phyloP scores from a whole-genome alignment of 495 filamentous ascomycete genomes.

The Penicillium coffeae region DNA sequence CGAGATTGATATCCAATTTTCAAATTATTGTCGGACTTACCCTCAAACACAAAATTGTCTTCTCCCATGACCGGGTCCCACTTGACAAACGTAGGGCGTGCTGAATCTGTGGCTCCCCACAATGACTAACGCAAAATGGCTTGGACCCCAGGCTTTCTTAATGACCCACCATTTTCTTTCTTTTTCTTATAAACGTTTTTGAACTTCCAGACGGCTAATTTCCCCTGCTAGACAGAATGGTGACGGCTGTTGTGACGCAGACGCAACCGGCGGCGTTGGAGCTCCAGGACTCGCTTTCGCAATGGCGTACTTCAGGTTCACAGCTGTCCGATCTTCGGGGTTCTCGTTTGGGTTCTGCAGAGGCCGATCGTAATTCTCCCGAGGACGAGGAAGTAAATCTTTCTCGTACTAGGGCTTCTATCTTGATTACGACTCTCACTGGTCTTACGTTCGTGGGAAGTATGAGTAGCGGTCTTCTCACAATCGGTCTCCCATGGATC shows the following conservation, averaged over 20 bases:
- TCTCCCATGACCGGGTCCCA: too few species aligned
- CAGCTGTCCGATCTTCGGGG: neutral
- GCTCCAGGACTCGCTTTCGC: neutral
- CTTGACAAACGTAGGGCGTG: neutral
- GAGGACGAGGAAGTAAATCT: neutral
- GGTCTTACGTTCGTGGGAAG: conserved; percentile 21
- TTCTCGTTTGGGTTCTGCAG: neutral
- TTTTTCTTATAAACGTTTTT: neutral
- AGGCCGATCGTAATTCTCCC: neutral
- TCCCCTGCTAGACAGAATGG: neutral
- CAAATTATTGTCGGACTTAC: too few species aligned
- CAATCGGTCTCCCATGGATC: conserved; percentile 18
- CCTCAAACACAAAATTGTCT: too few species aligned
- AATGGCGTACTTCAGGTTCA: neutral
- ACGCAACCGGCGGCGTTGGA: neutral
- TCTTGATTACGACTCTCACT: conserved; percentile 14
- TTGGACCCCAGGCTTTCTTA: neutral
- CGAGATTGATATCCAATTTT: too few species aligned
- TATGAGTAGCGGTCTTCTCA: conserved; percentile 19
- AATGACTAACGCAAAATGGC: neutral
- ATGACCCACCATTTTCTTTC: neutral
- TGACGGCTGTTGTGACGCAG: neutral
- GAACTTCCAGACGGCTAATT: neutral
- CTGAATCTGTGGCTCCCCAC: neutral
- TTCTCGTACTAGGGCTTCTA: conserved; percentile 13